Conservation (phyloP, 768 basidiomycete species). For the Lentinus brumalis region DNA sequence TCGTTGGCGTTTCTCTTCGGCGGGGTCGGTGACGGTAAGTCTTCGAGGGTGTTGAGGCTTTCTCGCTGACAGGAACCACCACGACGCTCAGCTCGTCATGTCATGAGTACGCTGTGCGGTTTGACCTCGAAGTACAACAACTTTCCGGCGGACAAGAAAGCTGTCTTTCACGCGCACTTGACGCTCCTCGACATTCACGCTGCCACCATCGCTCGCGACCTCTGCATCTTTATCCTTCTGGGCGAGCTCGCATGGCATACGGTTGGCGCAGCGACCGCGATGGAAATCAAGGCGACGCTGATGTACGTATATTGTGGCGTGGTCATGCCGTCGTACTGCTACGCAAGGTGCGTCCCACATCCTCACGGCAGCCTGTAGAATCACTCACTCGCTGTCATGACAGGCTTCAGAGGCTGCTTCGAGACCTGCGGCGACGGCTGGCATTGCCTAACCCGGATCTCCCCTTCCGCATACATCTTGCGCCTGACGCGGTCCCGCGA, state of each 20-base stretch:
- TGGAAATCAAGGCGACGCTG: constrained; percentile 14
- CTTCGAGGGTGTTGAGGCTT: neutral
- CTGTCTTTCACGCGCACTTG: constrained; percentile 1
- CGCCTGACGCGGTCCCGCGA: neutral
- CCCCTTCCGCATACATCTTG: constrained; percentile 1
- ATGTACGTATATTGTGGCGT: constrained; percentile 6
- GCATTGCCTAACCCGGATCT: neutral
- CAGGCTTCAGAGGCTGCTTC: neutral
- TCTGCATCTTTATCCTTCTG: constrained; percentile 13
- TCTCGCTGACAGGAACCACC: no score
- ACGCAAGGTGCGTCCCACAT: neutral
- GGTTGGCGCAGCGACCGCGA: neutral
- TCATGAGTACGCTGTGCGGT: constrained; percentile 8
- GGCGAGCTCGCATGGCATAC: neutral
- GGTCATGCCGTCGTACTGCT: constrained; percentile 7
- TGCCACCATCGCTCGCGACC: constrained; percentile 11
- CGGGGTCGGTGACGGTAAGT: constrained; percentile 21
- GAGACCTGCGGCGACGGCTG: neutral
- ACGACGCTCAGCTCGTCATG: constrained; percentile 2
- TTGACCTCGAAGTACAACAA: neutral
- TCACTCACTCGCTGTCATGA: no score
- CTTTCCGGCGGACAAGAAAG: neutral
- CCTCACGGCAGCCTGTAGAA: no score
- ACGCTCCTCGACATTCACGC: constrained; percentile 19
- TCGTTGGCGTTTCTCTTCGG: constrained; percentile 14